Evolutionary conservation across 192 early-diverging fungal genomes (phyloP).

Genomic region (Geranomyces variabilis): DNA sequence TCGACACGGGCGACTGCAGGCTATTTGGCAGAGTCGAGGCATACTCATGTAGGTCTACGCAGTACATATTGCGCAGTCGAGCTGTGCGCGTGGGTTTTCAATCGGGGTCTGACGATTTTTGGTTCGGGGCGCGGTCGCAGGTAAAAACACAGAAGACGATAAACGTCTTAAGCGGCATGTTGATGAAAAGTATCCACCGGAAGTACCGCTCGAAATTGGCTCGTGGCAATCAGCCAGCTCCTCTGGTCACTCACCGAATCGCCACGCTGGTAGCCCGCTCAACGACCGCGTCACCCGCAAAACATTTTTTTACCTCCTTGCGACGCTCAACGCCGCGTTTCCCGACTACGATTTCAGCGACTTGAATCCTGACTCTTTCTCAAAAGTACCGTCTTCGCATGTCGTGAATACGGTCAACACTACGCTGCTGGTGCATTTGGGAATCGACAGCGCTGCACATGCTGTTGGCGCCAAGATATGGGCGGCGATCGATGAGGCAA

Average conservation of each 20-base stretch:
- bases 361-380: slow-evolving; percentile 76
- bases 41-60: slow-evolving; percentile 95
- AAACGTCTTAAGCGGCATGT: slow-evolving; percentile 89
- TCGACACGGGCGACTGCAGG: slow-evolving; percentile 79
- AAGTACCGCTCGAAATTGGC: slow-evolving; percentile 52
- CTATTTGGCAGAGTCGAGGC: slow-evolving; percentile 86
- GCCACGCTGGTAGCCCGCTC: slow-evolving; percentile 34
- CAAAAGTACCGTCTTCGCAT: slow-evolving; percentile 71
- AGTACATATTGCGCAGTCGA: background rate
- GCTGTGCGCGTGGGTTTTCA: background rate
- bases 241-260: slow-evolving; percentile 38
- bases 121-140: too few relatives aligned
- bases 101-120: background rate
- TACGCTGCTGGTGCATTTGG: slow-evolving; percentile 77
- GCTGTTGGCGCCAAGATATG: slow-evolving; percentile 72
- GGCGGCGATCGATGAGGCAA: slow-evolving; percentile 83
- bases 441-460: slow-evolving; percentile 66
- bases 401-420: slow-evolving; percentile 85
- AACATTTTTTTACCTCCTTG: slow-evolving; percentile 92
- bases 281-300: slow-evolving; percentile 80
- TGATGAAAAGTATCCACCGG: slow-evolving; percentile 78
- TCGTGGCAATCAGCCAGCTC: slow-evolving; percentile 70
- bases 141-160: slow-evolving; percentile 91
- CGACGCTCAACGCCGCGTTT: slow-evolving; percentile 93
- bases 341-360: slow-evolving; percentile 99